Percentiles rank a stretch among this genome's conserved stretches.
Evolutionary conservation across 306 rosid genomes (phyloP).

Genomic region (Cicer cuneatum): DNA sequence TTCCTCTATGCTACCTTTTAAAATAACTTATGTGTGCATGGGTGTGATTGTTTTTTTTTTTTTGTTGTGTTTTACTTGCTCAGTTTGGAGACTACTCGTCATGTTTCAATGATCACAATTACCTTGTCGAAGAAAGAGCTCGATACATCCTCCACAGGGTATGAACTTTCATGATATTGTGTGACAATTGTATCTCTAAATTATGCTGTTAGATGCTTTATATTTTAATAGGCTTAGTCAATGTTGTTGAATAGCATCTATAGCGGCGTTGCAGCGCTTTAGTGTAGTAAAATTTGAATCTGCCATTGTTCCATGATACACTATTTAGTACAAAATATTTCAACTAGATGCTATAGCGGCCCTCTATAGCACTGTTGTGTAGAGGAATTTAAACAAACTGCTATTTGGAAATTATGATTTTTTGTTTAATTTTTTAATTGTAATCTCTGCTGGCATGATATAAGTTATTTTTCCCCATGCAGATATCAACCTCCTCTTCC

Average conservation of each 20-base stretch:
- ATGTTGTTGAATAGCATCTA: too few relatives aligned
- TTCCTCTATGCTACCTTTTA: slow-evolving; percentile 13
- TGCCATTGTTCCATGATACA: too few relatives aligned
- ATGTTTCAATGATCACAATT: slow-evolving; percentile 87
- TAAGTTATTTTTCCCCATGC: slow-evolving; percentile 32
- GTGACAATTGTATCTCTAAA: slow-evolving; percentile 21
- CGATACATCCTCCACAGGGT: slow-evolving; percentile 78
- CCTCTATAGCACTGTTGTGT: too few relatives aligned
- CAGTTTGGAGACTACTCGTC: slow-evolving; percentile 90
- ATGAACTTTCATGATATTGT: slow-evolving; percentile 38
- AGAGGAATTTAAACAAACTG: too few relatives aligned
- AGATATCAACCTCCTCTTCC: slow-evolving; percentile 90
- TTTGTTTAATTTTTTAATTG: slow-evolving; percentile 7
- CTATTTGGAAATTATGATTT: neutral
- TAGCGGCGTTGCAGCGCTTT: too few relatives aligned
- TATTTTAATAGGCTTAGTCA: neutral
- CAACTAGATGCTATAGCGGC: too few relatives aligned
- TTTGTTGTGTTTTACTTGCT: slow-evolving; percentile 38
- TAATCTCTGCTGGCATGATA: slow-evolving; percentile 19
- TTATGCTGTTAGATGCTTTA: slow-evolving; percentile 5
- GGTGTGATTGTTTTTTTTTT: slow-evolving; percentile 22
- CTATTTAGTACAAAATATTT: too few relatives aligned
- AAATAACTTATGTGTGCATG: slow-evolving; percentile 27
- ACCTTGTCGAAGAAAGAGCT: slow-evolving; percentile 74
- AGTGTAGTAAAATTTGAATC: too few relatives aligned